These are phyloP conservation scores for Vitis hybrid DNA, from an alignment of 177 flowering plant genomes.

Conservation along the genomic window DNA sequence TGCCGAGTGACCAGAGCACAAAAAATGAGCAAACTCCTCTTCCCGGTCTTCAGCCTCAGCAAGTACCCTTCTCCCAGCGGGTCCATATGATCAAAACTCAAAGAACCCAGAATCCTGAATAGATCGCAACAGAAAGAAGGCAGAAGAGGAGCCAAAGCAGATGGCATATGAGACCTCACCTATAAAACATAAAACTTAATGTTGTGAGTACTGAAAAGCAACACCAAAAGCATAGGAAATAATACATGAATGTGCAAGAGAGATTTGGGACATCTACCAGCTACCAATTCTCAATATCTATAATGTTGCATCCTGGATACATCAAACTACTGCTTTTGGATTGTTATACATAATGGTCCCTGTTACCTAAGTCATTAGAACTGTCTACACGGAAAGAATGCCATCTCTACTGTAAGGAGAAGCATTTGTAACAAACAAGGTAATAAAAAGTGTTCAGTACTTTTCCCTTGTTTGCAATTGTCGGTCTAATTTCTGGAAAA, in stretches of 20 bases:
- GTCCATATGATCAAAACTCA: conserved; percentile 36
- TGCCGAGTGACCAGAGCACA: conserved; percentile 72
- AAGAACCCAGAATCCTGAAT: conserved; percentile 47
- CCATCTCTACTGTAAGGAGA: too few species aligned
- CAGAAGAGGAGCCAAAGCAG: conserved; percentile 54
- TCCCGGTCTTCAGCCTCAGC: conserved; percentile 63
- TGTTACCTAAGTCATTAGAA: too few species aligned
- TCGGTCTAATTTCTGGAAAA: too few species aligned
- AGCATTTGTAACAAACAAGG: too few species aligned
- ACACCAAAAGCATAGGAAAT: background rate
- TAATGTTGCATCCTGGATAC: too few species aligned
- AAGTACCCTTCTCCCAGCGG: conserved; percentile 31
- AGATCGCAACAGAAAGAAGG: conserved; percentile 60
- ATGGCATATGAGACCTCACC: conserved; percentile 87
- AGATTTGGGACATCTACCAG: background rate
- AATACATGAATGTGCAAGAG: background rate
- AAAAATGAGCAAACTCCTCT: conserved; percentile 69
- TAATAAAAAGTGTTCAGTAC: too few species aligned
- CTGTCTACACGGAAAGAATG: too few species aligned
- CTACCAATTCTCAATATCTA: background rate
- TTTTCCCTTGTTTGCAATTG: too few species aligned
- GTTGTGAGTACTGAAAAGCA: conserved; percentile 1
- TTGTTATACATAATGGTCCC: too few species aligned
- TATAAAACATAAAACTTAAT: conserved; percentile 26
- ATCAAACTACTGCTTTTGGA: too few species aligned